Evolutionary conservation across 108 stramenopile species (phyloP).

Genomic region (Cyclotella baltica): DNA sequence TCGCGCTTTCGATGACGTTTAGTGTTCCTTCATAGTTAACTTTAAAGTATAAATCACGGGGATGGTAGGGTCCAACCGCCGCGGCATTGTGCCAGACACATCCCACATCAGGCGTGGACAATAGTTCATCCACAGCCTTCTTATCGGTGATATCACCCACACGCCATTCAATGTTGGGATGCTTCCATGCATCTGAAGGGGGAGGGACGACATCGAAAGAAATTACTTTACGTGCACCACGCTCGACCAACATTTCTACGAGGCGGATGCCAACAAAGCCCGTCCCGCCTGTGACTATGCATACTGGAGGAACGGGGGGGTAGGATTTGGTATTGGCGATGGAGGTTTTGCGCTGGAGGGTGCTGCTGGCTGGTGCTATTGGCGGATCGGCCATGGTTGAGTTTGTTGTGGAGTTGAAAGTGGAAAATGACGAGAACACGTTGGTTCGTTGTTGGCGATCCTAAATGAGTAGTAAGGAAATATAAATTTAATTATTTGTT

Average conservation of each 20-base stretch:
- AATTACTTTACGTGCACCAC: conserved; percentile 90
- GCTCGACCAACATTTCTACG: conserved; percentile 98
- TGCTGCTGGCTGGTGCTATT: conserved; percentile 41
- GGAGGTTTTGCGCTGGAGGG: conserved; percentile 46
- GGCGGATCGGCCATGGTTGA: conserved; percentile 16
- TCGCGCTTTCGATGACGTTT: conserved; percentile 82
- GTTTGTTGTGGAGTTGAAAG: no score
- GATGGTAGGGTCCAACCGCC: conserved; percentile 96
- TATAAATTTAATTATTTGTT: no score
- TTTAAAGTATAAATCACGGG: conserved; percentile 69
- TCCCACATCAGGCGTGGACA: conserved; percentile 70
- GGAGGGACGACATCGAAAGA: conserved; percentile 93
- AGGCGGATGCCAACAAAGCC: conserved; percentile 95
- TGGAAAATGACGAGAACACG: no score
- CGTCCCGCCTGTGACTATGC: conserved; percentile 93
- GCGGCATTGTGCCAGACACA: conserved; percentile 97
- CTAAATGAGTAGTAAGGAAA: no score
- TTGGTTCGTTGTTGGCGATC: no score
- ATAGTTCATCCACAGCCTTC: conserved; percentile 81
- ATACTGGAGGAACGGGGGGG: conserved; percentile 44
- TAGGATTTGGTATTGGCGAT: conserved; percentile 6
- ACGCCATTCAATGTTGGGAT: conserved; percentile 66
- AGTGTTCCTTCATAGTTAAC: conserved; percentile 93
- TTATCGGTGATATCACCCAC: conserved; percentile 86
- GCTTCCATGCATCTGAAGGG: conserved; percentile 59